phyloP scores from a whole-genome alignment of 208 protist species.

The Leishmania braziliensis region DNA sequence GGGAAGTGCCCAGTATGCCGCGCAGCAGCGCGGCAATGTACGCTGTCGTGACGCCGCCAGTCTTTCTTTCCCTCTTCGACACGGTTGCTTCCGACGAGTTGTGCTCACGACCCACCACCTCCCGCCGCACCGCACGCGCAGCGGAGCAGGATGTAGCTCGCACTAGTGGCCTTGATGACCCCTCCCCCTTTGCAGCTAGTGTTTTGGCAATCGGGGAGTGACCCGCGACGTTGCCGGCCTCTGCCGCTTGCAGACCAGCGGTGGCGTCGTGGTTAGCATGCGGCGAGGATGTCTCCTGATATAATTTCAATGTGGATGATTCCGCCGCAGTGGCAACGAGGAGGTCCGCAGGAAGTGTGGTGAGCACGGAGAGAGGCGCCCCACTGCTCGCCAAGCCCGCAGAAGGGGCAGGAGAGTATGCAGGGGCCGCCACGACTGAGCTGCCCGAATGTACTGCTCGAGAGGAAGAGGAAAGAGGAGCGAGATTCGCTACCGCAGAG shows the following conservation, averaged over 20 bases:
- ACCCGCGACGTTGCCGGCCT: not conserved
- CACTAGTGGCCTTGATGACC: too few relatives aligned
- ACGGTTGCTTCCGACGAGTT: not conserved
- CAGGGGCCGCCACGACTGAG: not conserved
- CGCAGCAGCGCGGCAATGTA: constrained; percentile 17
- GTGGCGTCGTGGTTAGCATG: not conserved
- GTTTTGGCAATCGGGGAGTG: not conserved
- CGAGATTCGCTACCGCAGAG: not conserved
- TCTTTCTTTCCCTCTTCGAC: constrained; percentile 4
- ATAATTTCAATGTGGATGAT: not conserved
- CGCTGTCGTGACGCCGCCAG: not conserved
- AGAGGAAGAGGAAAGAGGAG: not conserved
- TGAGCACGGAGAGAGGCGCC: not conserved
- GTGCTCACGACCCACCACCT: not conserved
- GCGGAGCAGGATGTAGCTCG: not conserved
- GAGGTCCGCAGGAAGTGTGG: not conserved
- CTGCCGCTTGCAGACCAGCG: not conserved
- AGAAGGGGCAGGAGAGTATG: not conserved
- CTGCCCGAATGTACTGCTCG: not conserved
- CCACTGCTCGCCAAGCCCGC: not conserved
- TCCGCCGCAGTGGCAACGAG: not conserved
- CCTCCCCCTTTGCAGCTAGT: not conserved
- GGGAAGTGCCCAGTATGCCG: not conserved
- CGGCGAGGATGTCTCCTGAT: not conserved
- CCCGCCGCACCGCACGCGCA: not conserved